These are phyloP conservation scores for Rhizopogon roseolus DNA, from an alignment of 768 basidiomycete species.

Conservation along the genomic window DNA sequence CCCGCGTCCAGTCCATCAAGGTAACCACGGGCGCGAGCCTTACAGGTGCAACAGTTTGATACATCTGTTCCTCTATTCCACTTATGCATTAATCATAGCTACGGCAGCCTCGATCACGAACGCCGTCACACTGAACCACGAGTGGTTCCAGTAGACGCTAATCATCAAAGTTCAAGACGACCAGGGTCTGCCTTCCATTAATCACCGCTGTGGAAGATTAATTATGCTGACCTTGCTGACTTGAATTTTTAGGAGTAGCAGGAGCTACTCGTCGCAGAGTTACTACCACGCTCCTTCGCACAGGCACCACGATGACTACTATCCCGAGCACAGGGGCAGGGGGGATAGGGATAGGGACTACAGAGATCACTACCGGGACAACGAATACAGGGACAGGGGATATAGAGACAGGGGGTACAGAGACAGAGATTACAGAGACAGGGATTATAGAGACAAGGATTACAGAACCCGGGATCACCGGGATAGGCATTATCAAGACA, in stretches of 20 bases:
- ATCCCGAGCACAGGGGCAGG: constrained; percentile 13
- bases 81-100: constrained; percentile 11
- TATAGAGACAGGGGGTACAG: constrained; percentile 13
- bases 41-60: constrained; percentile 39
- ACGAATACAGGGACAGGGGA: constrained; percentile 10
- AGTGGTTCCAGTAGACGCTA: constrained; percentile 18
- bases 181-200: constrained; percentile 13
- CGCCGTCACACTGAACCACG: constrained; percentile 22
- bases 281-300: constrained; percentile 21
- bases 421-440: neutral
- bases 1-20: constrained; percentile 40
- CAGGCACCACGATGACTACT: constrained; percentile 16
- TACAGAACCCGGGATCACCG: neutral
- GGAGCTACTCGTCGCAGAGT: constrained; percentile 16
- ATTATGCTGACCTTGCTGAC: constrained; percentile 4
- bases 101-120: constrained; percentile 19
- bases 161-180: constrained; percentile 10
- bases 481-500: neutral
- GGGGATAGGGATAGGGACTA: constrained; percentile 17
- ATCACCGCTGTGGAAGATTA: neutral
- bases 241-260: constrained; percentile 14
- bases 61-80: neutral
- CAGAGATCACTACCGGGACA: constrained; percentile 14
- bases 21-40: constrained; percentile 52
- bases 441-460: neutral